Evolutionary conservation across 148 eudicot species (phyloP), one percentile per base, ranked within the genome.

Genomic region (Gaultheria prostrata): DNA sequence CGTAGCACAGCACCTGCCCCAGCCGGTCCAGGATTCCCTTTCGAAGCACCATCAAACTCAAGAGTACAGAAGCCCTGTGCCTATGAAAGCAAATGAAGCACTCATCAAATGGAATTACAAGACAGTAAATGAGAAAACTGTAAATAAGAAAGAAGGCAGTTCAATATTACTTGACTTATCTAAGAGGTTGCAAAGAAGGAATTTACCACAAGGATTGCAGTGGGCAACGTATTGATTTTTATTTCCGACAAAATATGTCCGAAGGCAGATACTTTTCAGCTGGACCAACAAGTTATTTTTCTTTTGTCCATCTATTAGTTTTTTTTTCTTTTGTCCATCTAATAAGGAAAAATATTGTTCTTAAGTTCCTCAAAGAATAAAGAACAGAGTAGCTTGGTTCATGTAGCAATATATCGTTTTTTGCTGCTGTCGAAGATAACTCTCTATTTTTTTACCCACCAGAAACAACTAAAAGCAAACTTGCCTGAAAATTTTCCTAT

Each of bases 1-100:
- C 94, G 93, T 56, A 95, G 89, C 83, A 95, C 87, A 83, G 96
- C 98, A 78, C 98, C 98, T n/a, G 98, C 98, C 82, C 98, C 98
- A 87, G 98, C 88, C 61, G 21, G 89, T 84, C 98, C 98, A 87
- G 98, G 98, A 86, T 95, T 95, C 84, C 98, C 98, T 88, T 94
- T 95, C 33, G 96, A 94, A 85, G 98, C 98, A 85, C 96, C 98
- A 87, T 95, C 98, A 87, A 94, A 95, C 87, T 95, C 96, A 65
- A 95, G 80, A 77, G 88, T 85, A 87, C 94, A 95, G 3, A 93
- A 91, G 81, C 56, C 46, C 96, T 93, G 89, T 35, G 70, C 45
- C 59, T 32, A 54, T 14, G 28, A 3, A 8, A 73, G 63, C 54
- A 65, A 51, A 51, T 24, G 48, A 83, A 53, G 50, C 65, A 15